Percentiles rank a stretch among this genome's conserved stretches.
Evolutionary conservation across 495 filamentous ascomycete genomes (phyloP).

Genomic region (Emericellopsis terricola): DNA sequence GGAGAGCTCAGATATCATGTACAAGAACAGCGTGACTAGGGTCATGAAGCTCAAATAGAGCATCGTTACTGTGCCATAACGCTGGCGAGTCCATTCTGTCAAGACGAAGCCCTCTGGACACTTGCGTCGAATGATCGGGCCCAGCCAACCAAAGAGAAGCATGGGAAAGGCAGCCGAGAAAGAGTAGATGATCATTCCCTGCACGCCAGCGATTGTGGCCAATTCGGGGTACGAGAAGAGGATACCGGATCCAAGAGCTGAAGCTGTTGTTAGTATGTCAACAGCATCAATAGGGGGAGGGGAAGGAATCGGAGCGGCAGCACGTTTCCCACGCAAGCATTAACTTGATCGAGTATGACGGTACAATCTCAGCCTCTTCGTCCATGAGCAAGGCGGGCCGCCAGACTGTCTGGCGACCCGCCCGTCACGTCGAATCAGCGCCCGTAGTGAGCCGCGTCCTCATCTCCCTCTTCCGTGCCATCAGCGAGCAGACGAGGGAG

Average conservation of each 20-base stretch:
- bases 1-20: slow-evolving; percentile 67
- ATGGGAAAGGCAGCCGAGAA: slow-evolving; percentile 48
- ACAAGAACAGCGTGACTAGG: slow-evolving; percentile 60
- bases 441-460: slow-evolving; percentile 69
- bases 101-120: slow-evolving; percentile 62
- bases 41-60: slow-evolving; percentile 53
- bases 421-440: slow-evolving; percentile 38
- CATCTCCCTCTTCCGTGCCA: slow-evolving; percentile 1
- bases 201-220: slow-evolving; percentile 59
- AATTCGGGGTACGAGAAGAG: slow-evolving; percentile 63
- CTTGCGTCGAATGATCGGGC: slow-evolving; percentile 54
- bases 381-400: slow-evolving; percentile 11
- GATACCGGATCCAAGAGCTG: slow-evolving; percentile 62
- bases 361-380: slow-evolving; percentile 75
- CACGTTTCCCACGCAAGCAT: slow-evolving; percentile 89
- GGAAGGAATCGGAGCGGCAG: slow-evolving; percentile 45
- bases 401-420: slow-evolving; percentile 33
- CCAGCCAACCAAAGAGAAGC: slow-evolving; percentile 46
- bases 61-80: slow-evolving; percentile 45
- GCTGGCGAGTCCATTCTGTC: slow-evolving; percentile 61
- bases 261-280: slow-evolving; percentile 10
- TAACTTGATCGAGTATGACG: slow-evolving; percentile 91
- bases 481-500: neutral
- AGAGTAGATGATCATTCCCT: slow-evolving; percentile 55
- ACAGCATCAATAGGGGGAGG: slow-evolving; percentile 7